phyloP scores from a whole-genome alignment of 2,329 filamentous ascomycete genomes.

The Elsinoe australis region DNA sequence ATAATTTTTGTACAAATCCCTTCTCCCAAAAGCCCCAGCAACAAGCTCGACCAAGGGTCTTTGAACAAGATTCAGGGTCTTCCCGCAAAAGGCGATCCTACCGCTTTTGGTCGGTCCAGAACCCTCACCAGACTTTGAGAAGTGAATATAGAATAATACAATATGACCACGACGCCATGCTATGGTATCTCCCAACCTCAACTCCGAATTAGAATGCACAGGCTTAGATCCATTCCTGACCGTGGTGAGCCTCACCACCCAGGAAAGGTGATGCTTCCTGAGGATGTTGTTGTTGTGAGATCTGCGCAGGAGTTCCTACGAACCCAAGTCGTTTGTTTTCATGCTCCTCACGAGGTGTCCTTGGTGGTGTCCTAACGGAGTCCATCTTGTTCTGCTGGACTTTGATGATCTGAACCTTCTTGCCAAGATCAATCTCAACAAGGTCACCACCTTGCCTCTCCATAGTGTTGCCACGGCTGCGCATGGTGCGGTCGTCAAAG shows the following conservation, averaged over 20 bases:
- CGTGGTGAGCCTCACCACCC: slow-evolving; percentile 3
- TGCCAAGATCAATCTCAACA: slow-evolving; percentile 15
- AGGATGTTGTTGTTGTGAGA: slow-evolving; percentile 8
- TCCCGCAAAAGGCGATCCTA: slow-evolving; percentile 5
- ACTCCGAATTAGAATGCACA: neutral
- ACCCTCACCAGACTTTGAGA: too few relatives aligned
- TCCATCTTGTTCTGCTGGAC: slow-evolving; percentile 15
- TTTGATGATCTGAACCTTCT: slow-evolving; percentile 16
- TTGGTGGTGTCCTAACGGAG: slow-evolving; percentile 5
- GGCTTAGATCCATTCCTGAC: slow-evolving; percentile 15
- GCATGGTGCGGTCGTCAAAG: slow-evolving; percentile 7
- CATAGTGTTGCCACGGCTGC: slow-evolving; percentile 14
- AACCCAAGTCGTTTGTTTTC: slow-evolving; percentile 13
- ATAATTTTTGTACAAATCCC: slow-evolving; percentile 10
- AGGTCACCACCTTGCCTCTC: slow-evolving; percentile 7
- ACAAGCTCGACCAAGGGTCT: slow-evolving; percentile 9
- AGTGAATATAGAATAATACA: slow-evolving; percentile 5
- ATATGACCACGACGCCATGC: neutral
- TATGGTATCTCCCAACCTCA: slow-evolving; percentile 8
- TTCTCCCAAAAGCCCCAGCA: neutral
- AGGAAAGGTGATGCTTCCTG: slow-evolving; percentile 16
- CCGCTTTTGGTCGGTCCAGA: neutral
- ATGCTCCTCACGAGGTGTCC: slow-evolving; percentile 4
- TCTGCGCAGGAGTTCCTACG: slow-evolving; percentile 13
- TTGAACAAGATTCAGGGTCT: slow-evolving; percentile 10